These are phyloP conservation scores for Quercus berberidifolia DNA, from an alignment of 306 rosid species.

Conservation along the genomic window DNA sequence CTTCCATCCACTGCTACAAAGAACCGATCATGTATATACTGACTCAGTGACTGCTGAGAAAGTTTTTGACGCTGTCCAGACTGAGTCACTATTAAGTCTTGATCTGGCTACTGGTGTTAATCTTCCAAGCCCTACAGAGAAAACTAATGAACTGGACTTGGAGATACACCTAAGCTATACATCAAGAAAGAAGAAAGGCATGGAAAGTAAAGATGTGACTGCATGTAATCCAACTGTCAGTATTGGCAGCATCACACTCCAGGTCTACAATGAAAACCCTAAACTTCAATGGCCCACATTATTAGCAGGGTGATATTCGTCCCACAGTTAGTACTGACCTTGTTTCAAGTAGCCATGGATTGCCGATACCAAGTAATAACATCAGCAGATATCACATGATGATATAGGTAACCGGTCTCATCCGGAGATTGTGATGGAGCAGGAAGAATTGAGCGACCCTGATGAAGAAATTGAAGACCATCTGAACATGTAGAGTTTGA, in stretches of 20 bases:
- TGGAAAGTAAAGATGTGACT: conserved; percentile 31
- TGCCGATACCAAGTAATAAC: conserved; percentile 32
- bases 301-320: conserved; percentile 34
- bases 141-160: conserved; percentile 71
- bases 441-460: conserved; percentile 88
- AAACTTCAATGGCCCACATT: conserved; percentile 19
- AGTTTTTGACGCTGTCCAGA: conserved; percentile 36
- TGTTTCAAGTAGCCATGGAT: conserved; percentile 37
- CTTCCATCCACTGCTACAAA: conserved; percentile 95
- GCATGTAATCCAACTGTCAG: conserved; percentile 31
- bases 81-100: conserved; percentile 24
- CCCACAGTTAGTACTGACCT: conserved; percentile 28
- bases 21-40: conserved; percentile 36
- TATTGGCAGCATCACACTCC: conserved; percentile 25
- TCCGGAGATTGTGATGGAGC: conserved; percentile 91
- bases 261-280: conserved; percentile 23
- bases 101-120: conserved; percentile 27
- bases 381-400: conserved; percentile 36
- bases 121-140: conserved; percentile 34
- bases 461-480: conserved; percentile 79
- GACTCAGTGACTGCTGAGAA: conserved; percentile 13
- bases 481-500: conserved; percentile 79
- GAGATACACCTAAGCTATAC: conserved; percentile 72
- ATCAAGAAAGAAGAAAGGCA: conserved; percentile 44
- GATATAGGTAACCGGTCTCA: conserved; percentile 69